Evolutionary conservation across 495 filamentous ascomycete species (phyloP).

Genomic region (Cairneyella variabilis): DNA sequence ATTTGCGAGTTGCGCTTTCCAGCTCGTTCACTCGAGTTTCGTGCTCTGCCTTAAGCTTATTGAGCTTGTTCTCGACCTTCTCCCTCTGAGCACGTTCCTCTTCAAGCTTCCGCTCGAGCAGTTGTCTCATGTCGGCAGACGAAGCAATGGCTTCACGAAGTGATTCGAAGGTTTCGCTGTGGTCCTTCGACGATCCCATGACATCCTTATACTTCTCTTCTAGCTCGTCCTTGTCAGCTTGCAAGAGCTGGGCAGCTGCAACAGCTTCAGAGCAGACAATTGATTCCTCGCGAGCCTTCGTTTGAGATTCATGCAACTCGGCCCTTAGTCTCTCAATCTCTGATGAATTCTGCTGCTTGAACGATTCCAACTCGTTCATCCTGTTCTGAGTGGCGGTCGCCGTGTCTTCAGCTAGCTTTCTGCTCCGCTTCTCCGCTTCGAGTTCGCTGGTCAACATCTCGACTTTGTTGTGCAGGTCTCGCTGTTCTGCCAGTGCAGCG

Average conservation of each 20-base stretch:
- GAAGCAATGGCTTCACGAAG: constrained; percentile 77
- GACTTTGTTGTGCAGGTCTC: constrained; percentile 67
- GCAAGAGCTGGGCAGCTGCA: constrained; percentile 65
- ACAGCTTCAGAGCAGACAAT: constrained; percentile 71
- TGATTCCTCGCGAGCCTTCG: constrained; percentile 72
- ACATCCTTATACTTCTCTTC: constrained; percentile 65
- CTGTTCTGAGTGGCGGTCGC: constrained; percentile 77
- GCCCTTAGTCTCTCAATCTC: constrained; percentile 82
- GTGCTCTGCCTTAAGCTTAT: constrained; percentile 77
- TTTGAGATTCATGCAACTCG: constrained; percentile 75
- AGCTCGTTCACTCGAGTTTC: constrained; percentile 81
- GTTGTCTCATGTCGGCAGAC: constrained; percentile 65
- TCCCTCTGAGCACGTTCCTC: constrained; percentile 79
- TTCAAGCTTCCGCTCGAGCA: constrained; percentile 78
- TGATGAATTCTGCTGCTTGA: constrained; percentile 71
- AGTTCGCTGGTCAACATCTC: constrained; percentile 66
- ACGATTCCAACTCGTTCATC: constrained; percentile 75
- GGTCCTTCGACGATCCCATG: constrained; percentile 61
- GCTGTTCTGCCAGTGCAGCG: constrained; percentile 68
- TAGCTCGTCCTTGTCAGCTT: constrained; percentile 80
- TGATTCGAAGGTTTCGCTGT: constrained; percentile 65
- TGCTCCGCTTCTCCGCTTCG: constrained; percentile 71
- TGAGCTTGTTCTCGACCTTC: constrained; percentile 71
- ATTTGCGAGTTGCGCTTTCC: constrained; percentile 64
- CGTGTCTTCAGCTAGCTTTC: constrained; percentile 84